Evolutionary conservation across 441 rosid genomes (phyloP).

Genomic region (Biscutella laevigata): DNA sequence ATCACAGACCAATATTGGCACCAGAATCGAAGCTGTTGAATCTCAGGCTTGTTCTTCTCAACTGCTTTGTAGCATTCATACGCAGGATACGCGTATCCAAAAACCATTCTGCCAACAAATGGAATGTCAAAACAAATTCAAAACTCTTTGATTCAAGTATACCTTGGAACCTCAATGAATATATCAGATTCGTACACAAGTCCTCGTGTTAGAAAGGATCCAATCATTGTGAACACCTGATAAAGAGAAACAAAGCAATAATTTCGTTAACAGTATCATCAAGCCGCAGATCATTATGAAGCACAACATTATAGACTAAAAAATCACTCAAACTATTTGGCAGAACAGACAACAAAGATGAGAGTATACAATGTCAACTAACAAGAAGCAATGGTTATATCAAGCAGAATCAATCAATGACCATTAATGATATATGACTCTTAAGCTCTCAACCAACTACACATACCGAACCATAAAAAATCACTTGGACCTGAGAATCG

Average conservation of each 20-base stretch:
- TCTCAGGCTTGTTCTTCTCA: constrained; percentile 88
- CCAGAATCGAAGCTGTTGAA: constrained; percentile 95
- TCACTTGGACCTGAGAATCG: background rate
- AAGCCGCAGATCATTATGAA: background rate
- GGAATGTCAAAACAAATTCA: background rate
- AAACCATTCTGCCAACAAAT: constrained; percentile 52
- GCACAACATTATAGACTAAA: background rate
- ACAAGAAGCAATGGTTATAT: background rate
- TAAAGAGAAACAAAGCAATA: background rate
- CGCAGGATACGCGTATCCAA: constrained; percentile 98
- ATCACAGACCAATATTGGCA: constrained; percentile 83
- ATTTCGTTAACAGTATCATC: background rate
- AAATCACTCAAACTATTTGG: background rate
- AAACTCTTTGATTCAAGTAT: background rate
- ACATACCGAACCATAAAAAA: background rate
- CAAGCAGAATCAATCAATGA: constrained; percentile 4
- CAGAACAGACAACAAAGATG: background rate
- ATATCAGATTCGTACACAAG: constrained; percentile 60
- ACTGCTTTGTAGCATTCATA: constrained; percentile 89
- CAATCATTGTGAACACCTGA: constrained; percentile 70
- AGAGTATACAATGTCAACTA: background rate
- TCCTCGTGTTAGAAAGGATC: constrained; percentile 91
- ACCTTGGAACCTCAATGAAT: background rate
- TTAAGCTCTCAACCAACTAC: background rate
- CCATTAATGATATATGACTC: background rate